Conservation (phyloP, 106 monocot genomes). For the Allium fistulosum region DNA sequence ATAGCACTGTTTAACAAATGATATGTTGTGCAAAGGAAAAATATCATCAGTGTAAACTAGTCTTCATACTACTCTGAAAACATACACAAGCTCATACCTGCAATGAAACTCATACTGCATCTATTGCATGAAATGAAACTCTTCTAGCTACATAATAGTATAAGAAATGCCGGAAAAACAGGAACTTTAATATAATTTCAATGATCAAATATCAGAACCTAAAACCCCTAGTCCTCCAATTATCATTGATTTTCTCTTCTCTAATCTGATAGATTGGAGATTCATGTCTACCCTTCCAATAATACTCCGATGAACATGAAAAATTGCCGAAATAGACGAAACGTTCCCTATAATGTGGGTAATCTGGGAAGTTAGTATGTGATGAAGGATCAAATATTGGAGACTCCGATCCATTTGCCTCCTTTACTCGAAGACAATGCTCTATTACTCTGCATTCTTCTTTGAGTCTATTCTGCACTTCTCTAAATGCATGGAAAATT, state of each 20-base stretch:
- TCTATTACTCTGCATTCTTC: constrained; percentile 73
- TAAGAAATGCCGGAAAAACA: no score
- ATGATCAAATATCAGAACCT: not conserved
- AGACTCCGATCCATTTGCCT: constrained; percentile 4
- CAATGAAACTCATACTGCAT: no score
- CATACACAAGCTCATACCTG: no score
- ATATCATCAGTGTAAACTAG: no score
- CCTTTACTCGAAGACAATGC: constrained; percentile 29
- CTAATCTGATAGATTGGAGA: constrained; percentile 5
- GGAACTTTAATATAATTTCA: no score
- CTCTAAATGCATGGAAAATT: constrained; percentile 22
- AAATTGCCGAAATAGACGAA: not conserved
- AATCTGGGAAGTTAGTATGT: constrained; percentile 19
- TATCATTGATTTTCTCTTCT: not conserved
- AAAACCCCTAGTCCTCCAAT: not conserved
- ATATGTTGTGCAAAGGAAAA: no score
- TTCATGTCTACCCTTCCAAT: not conserved
- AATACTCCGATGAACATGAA: not conserved
- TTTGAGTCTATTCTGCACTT: constrained; percentile 38
- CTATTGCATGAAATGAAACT: no score
- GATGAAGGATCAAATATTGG: constrained; percentile 70
- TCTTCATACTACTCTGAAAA: no score
- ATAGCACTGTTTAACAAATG: no score
- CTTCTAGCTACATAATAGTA: no score
- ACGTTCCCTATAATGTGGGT: constrained; percentile 29